A percentile compares a stretch with the other conserved stretches of the same genome.
Evolutionary conservation across 305 asterid species (phyloP).

Genomic region (Vinca major): DNA sequence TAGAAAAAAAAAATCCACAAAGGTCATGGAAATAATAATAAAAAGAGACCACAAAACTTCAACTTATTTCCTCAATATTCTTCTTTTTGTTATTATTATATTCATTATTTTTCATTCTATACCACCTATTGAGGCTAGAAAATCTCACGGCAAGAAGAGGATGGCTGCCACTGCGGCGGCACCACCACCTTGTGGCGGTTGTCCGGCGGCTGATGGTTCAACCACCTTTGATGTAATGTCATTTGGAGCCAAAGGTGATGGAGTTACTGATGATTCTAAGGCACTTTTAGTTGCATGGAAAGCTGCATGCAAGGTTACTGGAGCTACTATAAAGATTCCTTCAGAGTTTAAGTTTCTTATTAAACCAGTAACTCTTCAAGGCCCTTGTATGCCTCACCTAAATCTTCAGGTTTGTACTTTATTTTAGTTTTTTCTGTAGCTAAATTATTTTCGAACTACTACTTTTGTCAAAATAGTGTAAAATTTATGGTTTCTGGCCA

Average conservation of each 20-base stretch:
- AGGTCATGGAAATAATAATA: conserved; percentile 11
- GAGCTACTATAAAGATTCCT: conserved; percentile 50
- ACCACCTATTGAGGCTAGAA: conserved; percentile 31
- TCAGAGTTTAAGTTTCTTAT: conserved; percentile 39
- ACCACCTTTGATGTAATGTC: conserved; percentile 35
- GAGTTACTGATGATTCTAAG: conserved; percentile 63
- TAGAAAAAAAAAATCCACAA: too few species aligned
- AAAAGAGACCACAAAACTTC: conserved; percentile 23
- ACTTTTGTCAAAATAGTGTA: too few species aligned
- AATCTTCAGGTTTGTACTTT: conserved; percentile 40
- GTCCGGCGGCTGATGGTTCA: conserved; percentile 18
- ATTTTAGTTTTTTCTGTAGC: too few species aligned
- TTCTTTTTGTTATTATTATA: conserved; percentile 23
- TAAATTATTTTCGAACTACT: too few species aligned
- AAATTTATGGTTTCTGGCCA: too few species aligned
- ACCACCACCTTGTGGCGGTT: neutral
- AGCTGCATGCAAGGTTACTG: conserved; percentile 48
- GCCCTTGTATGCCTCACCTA: conserved; percentile 64
- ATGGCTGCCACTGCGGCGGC: conserved; percentile 21
- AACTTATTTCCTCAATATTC: conserved; percentile 17
- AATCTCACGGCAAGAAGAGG: conserved; percentile 27
- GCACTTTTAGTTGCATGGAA: conserved; percentile 67
- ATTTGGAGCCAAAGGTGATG: conserved; percentile 66
- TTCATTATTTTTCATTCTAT: conserved; percentile 22
- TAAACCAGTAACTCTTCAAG: conserved; percentile 58